These are phyloP conservation scores for Rosa multiflora DNA, from an alignment of 306 rosid genomes.

Conservation along the genomic window DNA sequence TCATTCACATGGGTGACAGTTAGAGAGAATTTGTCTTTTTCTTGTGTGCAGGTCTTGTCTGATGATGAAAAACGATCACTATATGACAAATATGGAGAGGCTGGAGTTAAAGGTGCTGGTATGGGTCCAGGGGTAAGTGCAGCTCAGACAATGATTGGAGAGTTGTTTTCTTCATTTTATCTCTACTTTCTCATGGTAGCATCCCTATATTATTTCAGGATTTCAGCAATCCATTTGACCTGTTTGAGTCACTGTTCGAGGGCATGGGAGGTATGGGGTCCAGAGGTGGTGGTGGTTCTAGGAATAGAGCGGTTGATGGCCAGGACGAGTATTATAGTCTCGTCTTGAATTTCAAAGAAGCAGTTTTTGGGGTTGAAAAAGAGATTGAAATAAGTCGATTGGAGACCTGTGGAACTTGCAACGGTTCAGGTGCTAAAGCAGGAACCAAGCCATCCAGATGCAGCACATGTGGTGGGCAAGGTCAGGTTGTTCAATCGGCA, in stretches of 20 bases:
- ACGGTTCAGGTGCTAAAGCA: conserved; percentile 94
- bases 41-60: conserved; percentile 71
- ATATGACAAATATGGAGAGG: conserved; percentile 94
- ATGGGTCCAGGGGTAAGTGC: conserved; percentile 83
- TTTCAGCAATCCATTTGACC: conserved; percentile 66
- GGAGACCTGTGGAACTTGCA: conserved; percentile 90
- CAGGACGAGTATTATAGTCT: conserved; percentile 74
- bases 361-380: conserved; percentile 91
- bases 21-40: conserved; percentile 1
- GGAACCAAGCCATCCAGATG: conserved; percentile 85
- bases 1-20: conserved; percentile 22
- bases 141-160: conserved; percentile 14
- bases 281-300: conserved; percentile 54
- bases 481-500: conserved; percentile 85
- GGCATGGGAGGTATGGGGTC: conserved; percentile 58
- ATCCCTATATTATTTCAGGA: conserved; percentile 38
- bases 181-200: conserved; percentile 12
- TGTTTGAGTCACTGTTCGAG: conserved; percentile 59
- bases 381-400: conserved; percentile 86
- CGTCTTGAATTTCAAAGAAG: conserved; percentile 86
- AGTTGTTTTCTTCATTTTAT: not conserved
- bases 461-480: conserved; percentile 95
- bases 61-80: conserved; percentile 89
- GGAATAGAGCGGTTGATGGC: conserved; percentile 62
- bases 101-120: conserved; percentile 92